These are phyloP conservation scores for Gaertneriomyces sp. DNA, from an alignment of 192 early-diverging fungal species.

Conservation along the genomic window DNA sequence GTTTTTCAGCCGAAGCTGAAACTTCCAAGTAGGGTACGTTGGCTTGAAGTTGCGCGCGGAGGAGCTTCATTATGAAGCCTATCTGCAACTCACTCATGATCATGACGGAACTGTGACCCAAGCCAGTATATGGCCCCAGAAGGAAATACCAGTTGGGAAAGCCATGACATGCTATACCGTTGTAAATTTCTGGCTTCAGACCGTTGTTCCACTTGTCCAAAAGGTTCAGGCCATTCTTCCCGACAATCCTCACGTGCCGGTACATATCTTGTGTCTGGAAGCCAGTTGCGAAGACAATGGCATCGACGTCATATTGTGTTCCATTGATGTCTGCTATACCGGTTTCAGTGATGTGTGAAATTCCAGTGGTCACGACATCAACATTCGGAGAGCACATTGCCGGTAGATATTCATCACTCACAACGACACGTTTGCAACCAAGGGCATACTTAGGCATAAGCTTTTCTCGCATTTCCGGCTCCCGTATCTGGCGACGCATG, in stretches of 20 bases:
- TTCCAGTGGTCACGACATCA: slow-evolving; percentile 27
- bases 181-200: slow-evolving; percentile 30
- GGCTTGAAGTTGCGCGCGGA: not conserved
- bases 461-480: slow-evolving; percentile 24
- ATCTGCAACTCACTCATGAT: slow-evolving; percentile 47
- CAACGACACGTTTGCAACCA: slow-evolving; percentile 42
- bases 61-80: not conserved
- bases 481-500: slow-evolving; percentile 3
- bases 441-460: slow-evolving; percentile 47
- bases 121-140: slow-evolving; percentile 50
- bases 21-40: not conserved
- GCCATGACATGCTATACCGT: slow-evolving; percentile 40
- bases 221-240: slow-evolving; percentile 16
- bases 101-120: slow-evolving; percentile 53
- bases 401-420: slow-evolving; percentile 34
- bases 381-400: slow-evolving; percentile 32
- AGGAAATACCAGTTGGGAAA: slow-evolving; percentile 56
- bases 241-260: slow-evolving; percentile 32
- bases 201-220: slow-evolving; percentile 20
- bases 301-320: slow-evolving; percentile 39
- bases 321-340: slow-evolving; percentile 36
- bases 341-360: slow-evolving; percentile 28
- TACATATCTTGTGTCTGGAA: slow-evolving; percentile 42
- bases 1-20: not conserved
- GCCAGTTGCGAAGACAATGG: slow-evolving; percentile 53